Evolutionary conservation across 2,329 filamentous ascomycete species (phyloP), one percentile per base, ranked within the genome.

Genomic region (Aspergillus glaucus): DNA sequence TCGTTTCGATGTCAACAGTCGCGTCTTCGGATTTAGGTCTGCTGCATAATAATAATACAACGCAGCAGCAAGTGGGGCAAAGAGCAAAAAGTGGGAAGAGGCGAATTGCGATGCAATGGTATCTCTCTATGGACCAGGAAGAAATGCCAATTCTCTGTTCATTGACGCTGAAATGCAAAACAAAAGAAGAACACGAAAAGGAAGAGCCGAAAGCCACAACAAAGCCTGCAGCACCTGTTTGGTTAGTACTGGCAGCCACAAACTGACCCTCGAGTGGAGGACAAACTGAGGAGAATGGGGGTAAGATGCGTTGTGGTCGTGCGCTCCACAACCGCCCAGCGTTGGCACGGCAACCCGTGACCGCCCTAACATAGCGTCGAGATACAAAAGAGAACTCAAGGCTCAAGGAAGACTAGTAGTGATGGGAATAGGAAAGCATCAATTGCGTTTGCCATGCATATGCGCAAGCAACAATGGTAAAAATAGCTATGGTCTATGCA

Each of bases 271-370:
- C 34, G 34, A 37, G 34, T 40, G 37, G 37, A 19, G 17, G 34
- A 37, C 6, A 19, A 40, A 40, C 10, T 12, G 17, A 19, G 37
- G 17, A 40, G n/a, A 40, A 40, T 12, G 17, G 15, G 17, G 37
- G 15, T 19, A 6, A 19, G 49, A 52, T 49, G 50, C 42, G 40
- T 48, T 44, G 36, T 47, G 50, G 46, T 58, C 49, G 55, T 58
- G 55, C 43, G 50, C 51, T 45, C 47, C 21, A 44, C 44, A 46
- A 42, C 48, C 50, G 45, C 51, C 34, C 10, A 44, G 36, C 44
- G 58, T 61, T 61, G 58, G 58, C 58, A 56, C 49, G 54, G 58
- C 57, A 61, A 61, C 58, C 55, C 43, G 37, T 40, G 37, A 40
- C 37, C 37, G 37, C 37, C 17, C 14, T 19, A 21, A 15, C 9